Evolutionary conservation across 345 rosid genomes (phyloP), one percentile per base, ranked within the genome.

Genomic region (Citropsis articulata): DNA sequence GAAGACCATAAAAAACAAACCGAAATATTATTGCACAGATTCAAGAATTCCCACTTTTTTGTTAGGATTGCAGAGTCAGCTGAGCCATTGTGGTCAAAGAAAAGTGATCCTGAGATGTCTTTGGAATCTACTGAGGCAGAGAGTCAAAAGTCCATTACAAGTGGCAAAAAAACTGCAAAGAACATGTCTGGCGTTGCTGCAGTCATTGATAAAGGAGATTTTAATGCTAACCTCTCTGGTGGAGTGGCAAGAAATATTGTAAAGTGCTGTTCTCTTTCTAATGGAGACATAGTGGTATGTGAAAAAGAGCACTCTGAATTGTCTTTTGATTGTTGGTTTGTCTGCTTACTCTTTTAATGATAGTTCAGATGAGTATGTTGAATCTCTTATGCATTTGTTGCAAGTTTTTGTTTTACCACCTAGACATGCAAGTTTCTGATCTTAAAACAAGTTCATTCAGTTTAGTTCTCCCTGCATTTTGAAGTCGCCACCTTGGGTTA

Each of bases 211-310:
- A 89, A 87, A 85, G 99, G 97, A 84, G 85, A 87, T 77, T 91
- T 89, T 40, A 89, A 94, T 84, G 92, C 93, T 75, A 90, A 87
- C 70, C 86, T 84, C 66, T 86, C 91, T 68, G 98, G 98, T 80
- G 98, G 99, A 83, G 92, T 86, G 36, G 97, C 96, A 66, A 90
- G 99, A 84, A 88, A 93, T 81, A 69, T 78, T 31, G 90, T 93
- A 67, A 86, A 84, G 75, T 94, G 99, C 82, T 88, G 78, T 82
- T 88, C 97, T 68, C 94, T 97, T 78, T 81, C 96, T 61, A 97
- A 90, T 89, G 98, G 98, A 85, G 97, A 97, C 82, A 78, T 97
- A 87, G 97, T 89, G 98, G 99, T 97, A 91, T 87, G 94, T 80
- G 78, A 77, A 73, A 70, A 69, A 66, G 73, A 82, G 57, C 77